Evolutionary conservation across 1,284 basidiomycete species (phyloP).

Genomic region (Phellopilus nigrolimitatus): DNA sequence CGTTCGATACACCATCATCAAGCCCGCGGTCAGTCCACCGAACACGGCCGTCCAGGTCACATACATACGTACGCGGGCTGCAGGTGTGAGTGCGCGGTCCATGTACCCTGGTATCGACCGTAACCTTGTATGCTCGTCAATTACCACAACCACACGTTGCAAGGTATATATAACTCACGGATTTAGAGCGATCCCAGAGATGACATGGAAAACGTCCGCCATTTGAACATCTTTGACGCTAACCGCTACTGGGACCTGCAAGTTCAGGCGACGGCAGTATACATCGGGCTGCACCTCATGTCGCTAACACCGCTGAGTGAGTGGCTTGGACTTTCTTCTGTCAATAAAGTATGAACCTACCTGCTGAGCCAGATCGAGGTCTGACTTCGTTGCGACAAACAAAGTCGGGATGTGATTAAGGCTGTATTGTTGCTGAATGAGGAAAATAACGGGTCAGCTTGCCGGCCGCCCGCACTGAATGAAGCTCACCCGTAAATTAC

Average conservation of each 20-base stretch:
- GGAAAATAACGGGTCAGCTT: slow-evolving; percentile 11
- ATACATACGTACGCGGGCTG: slow-evolving; percentile 63
- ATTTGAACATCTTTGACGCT: slow-evolving; percentile 81
- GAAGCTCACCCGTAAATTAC: slow-evolving; percentile 78
- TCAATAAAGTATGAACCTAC: slow-evolving; percentile 35
- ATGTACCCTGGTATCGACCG: slow-evolving; percentile 71
- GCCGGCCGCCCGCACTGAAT: not conserved
- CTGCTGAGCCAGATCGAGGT: slow-evolving; percentile 93
- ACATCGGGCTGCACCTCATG: slow-evolving; percentile 99
- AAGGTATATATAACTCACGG: slow-evolving; percentile 52
- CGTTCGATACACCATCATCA: slow-evolving; percentile 65
- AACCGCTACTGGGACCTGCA: slow-evolving; percentile 88
- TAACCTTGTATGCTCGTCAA: slow-evolving; percentile 38
- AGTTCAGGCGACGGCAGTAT: slow-evolving; percentile 81
- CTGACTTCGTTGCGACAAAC: slow-evolving; percentile 98
- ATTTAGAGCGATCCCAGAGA: slow-evolving; percentile 80
- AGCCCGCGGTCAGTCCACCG: slow-evolving; percentile 63
- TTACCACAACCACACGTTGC: slow-evolving; percentile 18
- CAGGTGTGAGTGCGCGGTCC: slow-evolving; percentile 66
- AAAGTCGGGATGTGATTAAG: slow-evolving; percentile 91
- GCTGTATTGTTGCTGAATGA: slow-evolving; percentile 91
- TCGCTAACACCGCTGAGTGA: slow-evolving; percentile 46
- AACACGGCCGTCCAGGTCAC: slow-evolving; percentile 63
- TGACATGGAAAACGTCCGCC: slow-evolving; percentile 86
- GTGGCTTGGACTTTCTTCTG: not conserved